Evolutionary conservation across 805 yeast species (phyloP), one percentile per base, ranked within the genome.

Genomic region (Isabelozyma heimii): DNA sequence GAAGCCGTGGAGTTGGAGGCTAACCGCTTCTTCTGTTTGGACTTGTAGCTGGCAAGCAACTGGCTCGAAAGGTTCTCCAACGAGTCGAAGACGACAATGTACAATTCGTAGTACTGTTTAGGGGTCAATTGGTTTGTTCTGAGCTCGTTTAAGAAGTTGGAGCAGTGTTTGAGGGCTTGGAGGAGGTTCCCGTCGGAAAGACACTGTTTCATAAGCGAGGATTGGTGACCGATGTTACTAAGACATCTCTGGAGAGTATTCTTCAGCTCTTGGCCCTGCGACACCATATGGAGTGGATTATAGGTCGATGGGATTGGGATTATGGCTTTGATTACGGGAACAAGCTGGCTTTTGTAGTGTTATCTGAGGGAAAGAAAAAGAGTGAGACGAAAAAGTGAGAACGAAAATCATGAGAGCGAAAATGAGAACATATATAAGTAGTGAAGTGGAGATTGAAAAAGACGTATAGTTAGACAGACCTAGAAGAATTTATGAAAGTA

Each of bases 101-200:
- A 94, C 41, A 94, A 70, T 66, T 91, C 98, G 65, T 94, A 94
- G 75, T 94, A 94, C 65, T 89, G 91, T 63, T 91, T 91, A 0
- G 99, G 97, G 2, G 89, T 77, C 50, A 90, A 73, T 43, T 76
- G 74, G 44, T 85, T 82, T 3, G 92, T 87, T 47, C 97, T 76
- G 46, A 92, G 72, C 67, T 91, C 97, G 33, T 84, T 83, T 47
- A 94, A 74, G 71, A 91, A 83, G 27, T 85, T 82, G 30, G 96
- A 82, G 33, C 96, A 89, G 62, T 91, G 94, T 58, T 90, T 89
- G 49, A 94, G 69, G 1, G 97, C 96, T 61, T 86, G 95, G 82
- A 92, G 84, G 46, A 92, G 76, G 60, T 82, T 82, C 51, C 70
- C 67, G 10, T 82, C 75, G 50, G 83, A 85, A 50, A 92, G 74